A percentile compares a stretch with the other conserved stretches of the same genome.
Evolutionary conservation across 2,329 filamentous ascomycete species (phyloP).

Genomic region (Xylariaceae sp.): DNA sequence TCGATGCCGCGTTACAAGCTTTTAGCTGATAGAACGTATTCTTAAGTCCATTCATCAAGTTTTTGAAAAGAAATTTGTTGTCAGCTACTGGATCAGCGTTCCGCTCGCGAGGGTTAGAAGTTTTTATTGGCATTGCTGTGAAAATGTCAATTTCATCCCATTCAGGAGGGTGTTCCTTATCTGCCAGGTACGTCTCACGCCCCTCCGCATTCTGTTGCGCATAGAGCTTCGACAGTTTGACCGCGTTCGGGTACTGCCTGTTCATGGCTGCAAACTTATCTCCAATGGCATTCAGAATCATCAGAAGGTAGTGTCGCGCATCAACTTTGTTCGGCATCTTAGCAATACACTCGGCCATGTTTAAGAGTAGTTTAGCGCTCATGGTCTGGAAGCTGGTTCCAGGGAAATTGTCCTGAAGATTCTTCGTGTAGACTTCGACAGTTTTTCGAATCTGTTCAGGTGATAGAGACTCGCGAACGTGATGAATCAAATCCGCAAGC

Average conservation of each 20-base stretch:
- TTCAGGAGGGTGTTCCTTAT: constrained; percentile 75
- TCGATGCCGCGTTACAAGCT: constrained; percentile 72
- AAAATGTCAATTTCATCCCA: constrained; percentile 99
- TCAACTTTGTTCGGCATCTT: constrained; percentile 91
- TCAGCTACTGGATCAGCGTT: constrained; percentile 88
- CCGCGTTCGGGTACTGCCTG: constrained; percentile 87
- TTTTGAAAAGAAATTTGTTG: constrained; percentile 98
- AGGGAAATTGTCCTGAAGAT: constrained; percentile 90
- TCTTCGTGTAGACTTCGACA: constrained; percentile 94
- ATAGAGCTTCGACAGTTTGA: constrained; percentile 82
- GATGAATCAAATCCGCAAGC: constrained; percentile 96
- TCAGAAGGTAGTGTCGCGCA: constrained; percentile 90
- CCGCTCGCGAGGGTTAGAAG: constrained; percentile 82
- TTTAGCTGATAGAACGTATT: constrained; percentile 95
- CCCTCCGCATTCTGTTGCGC: constrained; percentile 62
- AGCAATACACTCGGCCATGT: constrained; percentile 97
- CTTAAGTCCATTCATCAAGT: constrained; percentile 90
- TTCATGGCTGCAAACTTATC: constrained; percentile 99
- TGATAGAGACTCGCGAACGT: constrained; percentile 83
- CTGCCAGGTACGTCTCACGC: constrained; percentile 77
- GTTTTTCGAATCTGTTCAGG: constrained; percentile 92
- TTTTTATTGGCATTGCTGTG: constrained; percentile 92
- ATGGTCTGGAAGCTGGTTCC: constrained; percentile 99
- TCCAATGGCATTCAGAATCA: constrained; percentile 95
- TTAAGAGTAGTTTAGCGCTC: constrained; percentile 94